These are phyloP conservation scores for Aureobasidium sp. DNA, from an alignment of 2,329 filamentous ascomycete species.

Conservation along the genomic window DNA sequence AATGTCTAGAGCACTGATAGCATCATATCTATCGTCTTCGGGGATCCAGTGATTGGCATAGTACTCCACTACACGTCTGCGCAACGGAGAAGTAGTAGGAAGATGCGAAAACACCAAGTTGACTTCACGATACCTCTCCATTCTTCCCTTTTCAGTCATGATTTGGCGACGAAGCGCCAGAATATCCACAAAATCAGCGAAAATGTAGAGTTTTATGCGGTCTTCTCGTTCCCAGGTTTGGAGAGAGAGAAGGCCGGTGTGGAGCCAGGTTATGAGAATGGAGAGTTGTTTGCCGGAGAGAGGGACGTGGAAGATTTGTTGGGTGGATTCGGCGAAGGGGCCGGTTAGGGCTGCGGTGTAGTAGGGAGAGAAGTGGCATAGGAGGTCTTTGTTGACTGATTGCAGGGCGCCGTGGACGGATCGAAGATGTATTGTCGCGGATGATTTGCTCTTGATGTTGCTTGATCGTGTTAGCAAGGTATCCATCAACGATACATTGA, in stretches of 20 bases:
- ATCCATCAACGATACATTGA: not conserved
- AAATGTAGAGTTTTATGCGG: not conserved
- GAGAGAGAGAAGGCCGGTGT: not conserved
- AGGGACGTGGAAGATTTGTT: not conserved
- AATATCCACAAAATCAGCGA: not conserved
- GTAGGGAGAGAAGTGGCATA: slow-evolving; percentile 8
- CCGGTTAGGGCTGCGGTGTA: not conserved
- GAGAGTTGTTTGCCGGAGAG: not conserved
- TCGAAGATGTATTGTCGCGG: not conserved
- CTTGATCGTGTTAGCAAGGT: not conserved
- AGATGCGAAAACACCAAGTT: not conserved
- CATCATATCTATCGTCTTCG: not conserved
- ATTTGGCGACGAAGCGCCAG: slow-evolving; percentile 2
- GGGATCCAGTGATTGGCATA: not conserved
- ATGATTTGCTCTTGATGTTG: not conserved
- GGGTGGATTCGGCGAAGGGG: not conserved
- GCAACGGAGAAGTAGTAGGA: not conserved
- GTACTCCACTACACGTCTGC: not conserved
- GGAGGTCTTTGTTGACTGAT: slow-evolving; percentile 1
- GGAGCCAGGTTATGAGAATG: not conserved
- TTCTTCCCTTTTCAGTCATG: not conserved
- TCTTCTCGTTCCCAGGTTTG: not conserved
- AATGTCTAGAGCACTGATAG: not conserved
- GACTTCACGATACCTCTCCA: not conserved
- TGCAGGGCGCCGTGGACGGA: not conserved